phyloP scores from a whole-genome alignment of 129 eudicot genomes.

The Lactuca sativa region DNA sequence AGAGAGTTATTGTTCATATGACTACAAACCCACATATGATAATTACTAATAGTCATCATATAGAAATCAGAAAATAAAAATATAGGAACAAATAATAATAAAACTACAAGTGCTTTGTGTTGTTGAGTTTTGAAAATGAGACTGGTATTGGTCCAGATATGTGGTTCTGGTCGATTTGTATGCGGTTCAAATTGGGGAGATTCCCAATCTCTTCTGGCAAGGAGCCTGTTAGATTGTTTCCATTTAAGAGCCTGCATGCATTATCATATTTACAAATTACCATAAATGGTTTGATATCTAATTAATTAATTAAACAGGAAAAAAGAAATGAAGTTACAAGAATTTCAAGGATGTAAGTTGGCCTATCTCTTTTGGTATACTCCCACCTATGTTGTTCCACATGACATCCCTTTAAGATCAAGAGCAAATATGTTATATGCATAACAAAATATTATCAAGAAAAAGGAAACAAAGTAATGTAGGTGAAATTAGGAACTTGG shows the following conservation, averaged over 20 bases:
- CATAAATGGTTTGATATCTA: background rate
- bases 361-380: conserved; percentile 70
- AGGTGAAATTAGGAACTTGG: conserved; percentile 4
- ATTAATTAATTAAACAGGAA: conserved; percentile 1
- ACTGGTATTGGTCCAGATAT: conserved; percentile 81
- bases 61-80: background rate
- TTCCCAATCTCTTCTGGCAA: conserved; percentile 79
- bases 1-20: conserved; percentile 97
- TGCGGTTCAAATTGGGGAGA: conserved; percentile 74
- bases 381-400: conserved; percentile 75
- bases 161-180: conserved; percentile 79
- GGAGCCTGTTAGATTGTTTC: conserved; percentile 72
- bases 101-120: conserved; percentile 65
- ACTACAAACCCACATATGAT: conserved; percentile 32
- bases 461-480: background rate
- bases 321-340: conserved; percentile 48
- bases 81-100: background rate
- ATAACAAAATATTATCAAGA: background rate
- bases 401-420: conserved; percentile 61
- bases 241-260: conserved; percentile 76
- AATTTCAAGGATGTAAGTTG: conserved; percentile 49
- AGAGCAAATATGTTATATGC: conserved; percentile 15
- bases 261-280: background rate
- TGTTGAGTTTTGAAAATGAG: conserved; percentile 74
- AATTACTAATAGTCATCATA: background rate